A percentile compares a stretch with the other conserved stretches of the same genome.
phyloP scores from a whole-genome alignment of 805 yeast species.

The Myxozyma sirexii region DNA sequence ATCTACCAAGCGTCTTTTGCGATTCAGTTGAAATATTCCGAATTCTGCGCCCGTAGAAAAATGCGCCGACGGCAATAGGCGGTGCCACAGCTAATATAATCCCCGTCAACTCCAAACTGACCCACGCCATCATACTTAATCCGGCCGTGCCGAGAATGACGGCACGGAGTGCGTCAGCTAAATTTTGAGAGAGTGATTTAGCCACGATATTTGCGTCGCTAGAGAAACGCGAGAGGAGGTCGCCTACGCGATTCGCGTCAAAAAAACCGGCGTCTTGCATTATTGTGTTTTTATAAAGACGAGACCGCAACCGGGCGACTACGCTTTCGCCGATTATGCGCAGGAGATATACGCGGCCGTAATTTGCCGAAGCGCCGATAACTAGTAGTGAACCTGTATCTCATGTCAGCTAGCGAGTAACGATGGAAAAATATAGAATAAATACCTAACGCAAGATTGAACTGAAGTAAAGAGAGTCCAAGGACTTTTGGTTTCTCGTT shows the following conservation, averaged over 20 bases:
- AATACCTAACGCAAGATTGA: conserved; percentile 61
- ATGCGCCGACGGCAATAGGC: conserved; percentile 76
- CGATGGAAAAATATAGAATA: neutral
- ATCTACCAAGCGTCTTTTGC: conserved; percentile 79
- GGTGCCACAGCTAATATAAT: conserved; percentile 82
- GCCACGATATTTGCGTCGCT: conserved; percentile 89
- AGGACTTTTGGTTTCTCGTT: conserved; percentile 40
- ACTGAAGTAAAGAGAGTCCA: conserved; percentile 63
- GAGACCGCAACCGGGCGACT: conserved; percentile 79
- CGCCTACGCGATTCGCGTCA: conserved; percentile 89
- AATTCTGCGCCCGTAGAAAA: conserved; percentile 78
- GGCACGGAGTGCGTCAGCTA: conserved; percentile 87
- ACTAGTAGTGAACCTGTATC: conserved; percentile 51
- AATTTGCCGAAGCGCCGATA: conserved; percentile 76
- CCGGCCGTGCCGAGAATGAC: conserved; percentile 82
- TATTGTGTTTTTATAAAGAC: conserved; percentile 73
- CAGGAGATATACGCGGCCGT: conserved; percentile 72
- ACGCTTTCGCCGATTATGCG: conserved; percentile 82
- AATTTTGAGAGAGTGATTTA: conserved; percentile 80
- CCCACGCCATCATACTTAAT: conserved; percentile 85
- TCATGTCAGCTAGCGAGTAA: neutral
- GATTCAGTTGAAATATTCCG: conserved; percentile 71
- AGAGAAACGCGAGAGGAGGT: conserved; percentile 81
- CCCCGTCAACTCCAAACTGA: conserved; percentile 75
- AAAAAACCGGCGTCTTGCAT: conserved; percentile 87